Base-by-base conservation (phyloP, 2,329 filamentous ascomycete species). In the Aspergillus oerlinghausenensis region DNA sequence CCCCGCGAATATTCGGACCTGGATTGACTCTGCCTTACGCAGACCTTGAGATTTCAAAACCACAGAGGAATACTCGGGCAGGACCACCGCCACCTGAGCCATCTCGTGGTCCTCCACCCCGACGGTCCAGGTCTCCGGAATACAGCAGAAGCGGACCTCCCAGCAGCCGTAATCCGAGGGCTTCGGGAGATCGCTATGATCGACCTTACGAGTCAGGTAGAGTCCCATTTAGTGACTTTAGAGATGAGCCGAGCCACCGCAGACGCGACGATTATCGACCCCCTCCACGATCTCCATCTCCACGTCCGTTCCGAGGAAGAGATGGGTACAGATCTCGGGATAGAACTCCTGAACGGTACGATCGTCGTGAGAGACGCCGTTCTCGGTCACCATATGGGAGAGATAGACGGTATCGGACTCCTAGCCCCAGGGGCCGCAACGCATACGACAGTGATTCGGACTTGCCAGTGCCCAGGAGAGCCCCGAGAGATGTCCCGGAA, bases 401-500 rank as follows among this genome's bases (percentile, higher is more conserved):
- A 52, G 88, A 89, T 66, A 81, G 87, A 54, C 82, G 84, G 56
- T 82, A 80, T 62, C 82, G 90, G 60, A 92, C 88, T 58, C 86
- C 86, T 3, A 91, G 87, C 59, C 90, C 90, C 67, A 67, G 81
- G 32, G 74, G 80, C 51, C 74, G 82, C 23, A 75, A 80, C 40
- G 76, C 81, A 49, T 73, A 79, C 55, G 82, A 87, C 54, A 76
- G 79, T 35, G 84, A 88, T 60, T 78, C 82, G 42, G 82, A 84
- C 38, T 78, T 92, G 11, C 87, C 89, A 29, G 83, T 96, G 7
- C 90, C 91, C 47, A 84, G 86, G 55, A 82, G 92, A 56, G 84
- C 86, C 56, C 86, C 89, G 4, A 79, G 82, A 56, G 85, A 94
- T 61, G 86, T 97, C 23, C 92, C 93, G 2, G 92, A 97, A 65